These are phyloP conservation scores for Singerocomus inundabilis DNA, from an alignment of 1,284 basidiomycete species.

Conservation along the genomic window DNA sequence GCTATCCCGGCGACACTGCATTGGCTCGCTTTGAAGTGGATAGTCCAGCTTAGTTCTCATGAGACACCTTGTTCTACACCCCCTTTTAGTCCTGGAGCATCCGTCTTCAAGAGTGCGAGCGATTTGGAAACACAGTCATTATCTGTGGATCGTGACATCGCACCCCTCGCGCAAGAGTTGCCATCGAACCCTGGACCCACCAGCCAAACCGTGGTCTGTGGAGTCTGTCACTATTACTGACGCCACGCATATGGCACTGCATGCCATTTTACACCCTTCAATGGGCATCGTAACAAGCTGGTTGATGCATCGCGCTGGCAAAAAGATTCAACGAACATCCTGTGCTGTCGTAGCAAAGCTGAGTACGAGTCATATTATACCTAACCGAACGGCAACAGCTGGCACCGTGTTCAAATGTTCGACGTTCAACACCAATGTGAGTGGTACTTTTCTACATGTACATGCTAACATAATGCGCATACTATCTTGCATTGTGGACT, in stretches of 20 bases:
- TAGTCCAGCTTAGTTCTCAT: too few species aligned
- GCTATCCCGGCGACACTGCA: slow-evolving; percentile 47
- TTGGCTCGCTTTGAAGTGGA: too few species aligned
- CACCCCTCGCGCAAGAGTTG: background rate
- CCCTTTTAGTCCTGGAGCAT: background rate
- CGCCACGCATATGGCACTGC: background rate
- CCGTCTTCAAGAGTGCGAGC: background rate
- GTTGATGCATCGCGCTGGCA: slow-evolving; percentile 10
- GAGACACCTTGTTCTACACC: too few species aligned
- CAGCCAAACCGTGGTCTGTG: background rate
- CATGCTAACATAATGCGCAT: slow-evolving; percentile 3
- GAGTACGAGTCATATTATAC: slow-evolving; percentile 18
- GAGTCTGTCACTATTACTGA: background rate
- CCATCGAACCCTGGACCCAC: background rate
- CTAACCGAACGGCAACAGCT: background rate
- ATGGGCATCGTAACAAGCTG: slow-evolving; percentile 2
- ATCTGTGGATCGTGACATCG: background rate
- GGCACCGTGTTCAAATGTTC: too few species aligned
- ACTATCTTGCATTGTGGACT: slow-evolving; percentile 16
- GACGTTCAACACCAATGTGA: slow-evolving; percentile 5
- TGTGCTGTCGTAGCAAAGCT: too few species aligned
- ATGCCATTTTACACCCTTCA: slow-evolving; percentile 9
- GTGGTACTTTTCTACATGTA: background rate
- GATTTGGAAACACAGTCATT: background rate
- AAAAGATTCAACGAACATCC: slow-evolving; percentile 12